These are phyloP conservation scores for Ramularia collo-cygni DNA, from an alignment of 2,329 filamentous ascomycete genomes.

Conservation along the genomic window DNA sequence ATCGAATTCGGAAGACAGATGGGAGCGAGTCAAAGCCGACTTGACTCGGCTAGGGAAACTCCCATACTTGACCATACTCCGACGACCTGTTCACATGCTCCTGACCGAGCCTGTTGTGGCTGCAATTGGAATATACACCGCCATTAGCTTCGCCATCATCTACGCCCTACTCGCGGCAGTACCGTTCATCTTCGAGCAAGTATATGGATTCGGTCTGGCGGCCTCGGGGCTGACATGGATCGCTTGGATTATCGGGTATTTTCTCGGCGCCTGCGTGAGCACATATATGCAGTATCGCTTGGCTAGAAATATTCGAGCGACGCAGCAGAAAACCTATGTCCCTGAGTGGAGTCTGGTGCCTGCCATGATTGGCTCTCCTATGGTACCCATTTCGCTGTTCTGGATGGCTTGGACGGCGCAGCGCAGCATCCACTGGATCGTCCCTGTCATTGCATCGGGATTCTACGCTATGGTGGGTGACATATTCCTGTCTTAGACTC, in stretches of 20 bases:
- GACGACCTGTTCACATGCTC: no score
- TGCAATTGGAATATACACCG: slow-evolving; percentile 41
- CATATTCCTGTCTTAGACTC: no score
- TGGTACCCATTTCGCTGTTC: slow-evolving; percentile 33
- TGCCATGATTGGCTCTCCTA: slow-evolving; percentile 26
- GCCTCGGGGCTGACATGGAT: no score
- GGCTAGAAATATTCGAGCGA: slow-evolving; percentile 21
- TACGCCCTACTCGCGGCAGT: slow-evolving; percentile 44
- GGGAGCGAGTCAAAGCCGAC: no score
- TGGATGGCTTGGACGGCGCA: slow-evolving; percentile 41
- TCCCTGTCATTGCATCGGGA: slow-evolving; percentile 36
- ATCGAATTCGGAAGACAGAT: no score
- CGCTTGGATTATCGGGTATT: slow-evolving; percentile 40
- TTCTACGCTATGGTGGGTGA: no score
- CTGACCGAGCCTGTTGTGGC: slow-evolving; percentile 41
- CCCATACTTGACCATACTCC: no score
- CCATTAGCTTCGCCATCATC: slow-evolving; percentile 41
- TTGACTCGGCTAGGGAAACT: no score
- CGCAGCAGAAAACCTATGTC: slow-evolving; percentile 8
- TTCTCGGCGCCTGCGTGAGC: slow-evolving; percentile 32
- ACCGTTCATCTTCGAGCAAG: slow-evolving; percentile 38
- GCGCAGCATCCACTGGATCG: slow-evolving; percentile 36
- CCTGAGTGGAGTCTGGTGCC: slow-evolving; percentile 29
- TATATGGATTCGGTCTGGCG: slow-evolving; percentile 42
- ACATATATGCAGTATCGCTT: slow-evolving; percentile 23